Evolutionary conservation across 2,329 filamentous ascomycete genomes (phyloP).

Genomic region (Drechslerella dactyloides): DNA sequence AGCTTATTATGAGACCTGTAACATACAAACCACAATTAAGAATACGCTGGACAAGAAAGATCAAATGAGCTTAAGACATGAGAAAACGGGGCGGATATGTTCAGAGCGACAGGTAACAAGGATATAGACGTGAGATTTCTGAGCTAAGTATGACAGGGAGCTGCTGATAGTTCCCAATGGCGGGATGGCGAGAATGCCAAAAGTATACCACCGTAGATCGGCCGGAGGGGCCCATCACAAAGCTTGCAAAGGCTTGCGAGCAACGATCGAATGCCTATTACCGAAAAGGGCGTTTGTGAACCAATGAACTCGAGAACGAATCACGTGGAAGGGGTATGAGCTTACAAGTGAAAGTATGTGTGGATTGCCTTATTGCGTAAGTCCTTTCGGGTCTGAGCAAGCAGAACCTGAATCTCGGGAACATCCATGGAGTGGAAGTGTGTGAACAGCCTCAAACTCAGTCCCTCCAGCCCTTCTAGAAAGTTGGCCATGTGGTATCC

Average conservation of each 20-base stretch:
- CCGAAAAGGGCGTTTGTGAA: not conserved
- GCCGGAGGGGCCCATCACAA: not conserved
- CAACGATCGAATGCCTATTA: slow-evolving; percentile 18
- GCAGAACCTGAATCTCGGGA: slow-evolving; percentile 62
- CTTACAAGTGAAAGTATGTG: slow-evolving; percentile 59
- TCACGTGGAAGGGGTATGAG: not conserved
- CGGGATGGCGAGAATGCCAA: too few species aligned
- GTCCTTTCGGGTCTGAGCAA: slow-evolving; percentile 62
- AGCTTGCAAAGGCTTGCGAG: slow-evolving; percentile 6
- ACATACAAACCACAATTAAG: too few species aligned
- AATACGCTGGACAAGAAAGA: too few species aligned
- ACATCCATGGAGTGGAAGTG: slow-evolving; percentile 62
- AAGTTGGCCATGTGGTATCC: slow-evolving; percentile 53
- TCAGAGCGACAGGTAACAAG: too few species aligned
- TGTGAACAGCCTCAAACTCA: slow-evolving; percentile 63
- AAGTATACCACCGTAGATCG: too few species aligned
- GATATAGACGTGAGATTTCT: too few species aligned
- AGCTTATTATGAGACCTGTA: too few species aligned
- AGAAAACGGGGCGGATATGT: too few species aligned
- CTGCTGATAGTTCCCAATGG: too few species aligned
- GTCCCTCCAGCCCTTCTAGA: slow-evolving; percentile 63
- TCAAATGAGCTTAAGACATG: too few species aligned
- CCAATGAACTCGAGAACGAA: not conserved
- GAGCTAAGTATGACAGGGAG: too few species aligned
- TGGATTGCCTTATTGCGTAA: slow-evolving; percentile 58